Evolutionary conservation across 225 moss, liverwort and hornwort genomes (phyloP).

Genomic region (Pseudisothecium myosuroides): DNA sequence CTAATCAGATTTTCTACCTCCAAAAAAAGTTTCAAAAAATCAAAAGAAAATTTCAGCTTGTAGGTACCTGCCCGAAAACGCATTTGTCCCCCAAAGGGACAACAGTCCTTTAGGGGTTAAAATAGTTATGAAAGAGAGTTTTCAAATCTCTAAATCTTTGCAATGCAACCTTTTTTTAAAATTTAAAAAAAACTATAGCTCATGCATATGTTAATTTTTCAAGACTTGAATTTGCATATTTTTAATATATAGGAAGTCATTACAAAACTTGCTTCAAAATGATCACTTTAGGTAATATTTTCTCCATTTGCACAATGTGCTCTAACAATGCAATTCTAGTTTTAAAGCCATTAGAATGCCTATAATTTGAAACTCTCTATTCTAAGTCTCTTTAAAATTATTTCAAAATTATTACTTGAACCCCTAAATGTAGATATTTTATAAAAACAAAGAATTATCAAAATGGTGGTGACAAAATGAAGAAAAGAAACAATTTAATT

Average conservation of each 20-base stretch:
- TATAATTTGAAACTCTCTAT: background rate
- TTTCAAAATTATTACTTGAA: background rate
- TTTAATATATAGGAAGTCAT: background rate
- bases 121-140: background rate
- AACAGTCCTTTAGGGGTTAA: too few relatives aligned
- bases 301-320: background rate
- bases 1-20: too few relatives aligned
- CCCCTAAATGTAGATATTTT: background rate
- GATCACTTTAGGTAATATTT: background rate
- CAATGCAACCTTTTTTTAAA: background rate
- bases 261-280: background rate
- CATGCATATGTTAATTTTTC: background rate
- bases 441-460: background rate
- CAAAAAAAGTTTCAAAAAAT: too few relatives aligned
- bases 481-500: background rate
- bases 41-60: too few relatives aligned
- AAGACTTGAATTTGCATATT: background rate
- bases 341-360: background rate
- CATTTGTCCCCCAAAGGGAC: too few relatives aligned
- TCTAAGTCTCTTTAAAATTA: background rate
- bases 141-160: background rate
- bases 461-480: background rate
- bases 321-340: background rate
- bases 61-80: too few relatives aligned
- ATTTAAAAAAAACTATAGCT: background rate